phyloP scores from a whole-genome alignment of 495 filamentous ascomycete species.

The Thozetella sp. region DNA sequence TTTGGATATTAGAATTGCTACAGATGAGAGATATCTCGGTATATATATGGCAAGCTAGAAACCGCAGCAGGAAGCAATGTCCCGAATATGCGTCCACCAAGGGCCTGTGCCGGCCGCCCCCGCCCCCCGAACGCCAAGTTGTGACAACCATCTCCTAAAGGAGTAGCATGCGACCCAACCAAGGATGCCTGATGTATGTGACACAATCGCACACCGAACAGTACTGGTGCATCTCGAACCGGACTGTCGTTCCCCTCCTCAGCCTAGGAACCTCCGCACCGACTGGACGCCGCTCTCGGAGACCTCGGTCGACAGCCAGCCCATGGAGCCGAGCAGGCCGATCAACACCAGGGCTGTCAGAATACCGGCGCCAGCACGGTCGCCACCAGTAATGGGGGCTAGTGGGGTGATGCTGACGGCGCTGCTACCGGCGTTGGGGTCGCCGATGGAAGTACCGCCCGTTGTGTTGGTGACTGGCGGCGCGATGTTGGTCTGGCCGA shows the following conservation, averaged over 20 bases:
- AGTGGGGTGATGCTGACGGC: slow-evolving; percentile 13
- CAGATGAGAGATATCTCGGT: no score
- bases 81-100: not conserved
- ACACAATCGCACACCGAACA: no score
- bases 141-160: not conserved
- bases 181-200: not conserved
- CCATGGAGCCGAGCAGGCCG: slow-evolving; percentile 36
- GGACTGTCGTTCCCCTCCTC: not conserved
- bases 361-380: slow-evolving; percentile 57
- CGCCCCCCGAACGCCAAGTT: not conserved
- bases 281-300: slow-evolving; percentile 5
- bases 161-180: not conserved
- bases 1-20: not conserved
- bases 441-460: slow-evolving; percentile 68
- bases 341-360: slow-evolving; percentile 52
- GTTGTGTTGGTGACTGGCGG: slow-evolving; percentile 55
- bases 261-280: not conserved
- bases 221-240: not conserved
- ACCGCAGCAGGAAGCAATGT: not conserved
- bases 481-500: slow-evolving; percentile 19
- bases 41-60: no score
- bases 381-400: slow-evolving; percentile 45
- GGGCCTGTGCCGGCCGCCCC: not conserved
- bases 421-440: slow-evolving; percentile 53
- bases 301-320: slow-evolving; percentile 20